These are phyloP conservation scores for Phytophthora idaei DNA, from an alignment of 352 stramenopile genomes.

Conservation along the genomic window DNA sequence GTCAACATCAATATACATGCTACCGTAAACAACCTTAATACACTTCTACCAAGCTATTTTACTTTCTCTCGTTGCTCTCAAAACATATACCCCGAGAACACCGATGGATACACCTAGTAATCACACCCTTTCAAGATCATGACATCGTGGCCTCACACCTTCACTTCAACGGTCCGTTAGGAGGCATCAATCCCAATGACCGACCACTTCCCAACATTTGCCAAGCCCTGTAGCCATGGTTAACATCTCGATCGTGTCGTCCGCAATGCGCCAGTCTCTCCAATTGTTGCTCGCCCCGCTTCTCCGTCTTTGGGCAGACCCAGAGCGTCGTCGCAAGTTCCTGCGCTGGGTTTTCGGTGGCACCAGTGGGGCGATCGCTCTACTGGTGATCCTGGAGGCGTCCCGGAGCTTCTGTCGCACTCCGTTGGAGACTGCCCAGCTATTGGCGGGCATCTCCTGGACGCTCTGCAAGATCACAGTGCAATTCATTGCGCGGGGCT, in stretches of 20 bases:
- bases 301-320: conserved; percentile 19
- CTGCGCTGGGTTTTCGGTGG: conserved; percentile 24
- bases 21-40: not conserved
- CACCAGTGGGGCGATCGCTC: not conserved
- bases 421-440: conserved; percentile 24
- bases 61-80: not conserved
- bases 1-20: not conserved
- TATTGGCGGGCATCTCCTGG: conserved; percentile 27
- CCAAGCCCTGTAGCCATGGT: conserved; percentile 3
- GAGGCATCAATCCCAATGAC: not conserved
- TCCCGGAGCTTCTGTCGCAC: conserved; percentile 34
- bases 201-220: not conserved
- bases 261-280: not conserved
- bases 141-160: conserved; percentile 2
- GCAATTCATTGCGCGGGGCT: conserved; percentile 37
- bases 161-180: not conserved
- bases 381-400: conserved; percentile 19
- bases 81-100: not conserved
- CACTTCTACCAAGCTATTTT: not conserved
- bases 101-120: not conserved
- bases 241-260: conserved; percentile 1
- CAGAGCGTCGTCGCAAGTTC: conserved; percentile 5
- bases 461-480: conserved; percentile 14
- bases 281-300: conserved; percentile 1
- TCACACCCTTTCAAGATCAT: conserved; percentile 7